Evolutionary conservation across 371 early-diverging fungal species (phyloP).

Genomic region (Funneliformis caledonium): DNA sequence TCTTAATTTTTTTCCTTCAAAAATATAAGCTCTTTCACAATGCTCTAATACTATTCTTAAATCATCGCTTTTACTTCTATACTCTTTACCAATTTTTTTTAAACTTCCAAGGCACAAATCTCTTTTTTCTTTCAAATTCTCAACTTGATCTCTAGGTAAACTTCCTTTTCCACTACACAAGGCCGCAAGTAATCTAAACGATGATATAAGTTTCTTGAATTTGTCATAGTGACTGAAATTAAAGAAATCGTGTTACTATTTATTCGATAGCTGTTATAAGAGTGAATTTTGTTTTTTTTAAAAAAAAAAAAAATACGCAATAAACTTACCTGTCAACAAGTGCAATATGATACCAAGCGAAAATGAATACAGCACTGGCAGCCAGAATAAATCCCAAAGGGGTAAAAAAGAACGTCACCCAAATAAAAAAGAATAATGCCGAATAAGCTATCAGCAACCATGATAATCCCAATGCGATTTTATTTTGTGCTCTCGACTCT

Average conservation of each 20-base stretch:
- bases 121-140: conserved; percentile 20
- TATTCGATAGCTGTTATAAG: neutral
- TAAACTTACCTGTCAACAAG: conserved; percentile 37
- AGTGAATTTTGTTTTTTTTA: neutral
- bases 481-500: conserved; percentile 60
- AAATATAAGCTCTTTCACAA: neutral
- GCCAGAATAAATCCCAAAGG: conserved; percentile 26
- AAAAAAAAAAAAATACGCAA: neutral
- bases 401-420: conserved; percentile 28
- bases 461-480: conserved; percentile 43
- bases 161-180: conserved; percentile 24
- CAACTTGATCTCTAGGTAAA: conserved; percentile 17
- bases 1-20: neutral
- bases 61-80: conserved; percentile 38
- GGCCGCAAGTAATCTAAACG: conserved; percentile 31
- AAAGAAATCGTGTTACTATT: neutral
- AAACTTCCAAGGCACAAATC: conserved; percentile 1
- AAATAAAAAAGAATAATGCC: conserved; percentile 23
- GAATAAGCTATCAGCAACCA: conserved; percentile 27
- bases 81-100: conserved; percentile 16
- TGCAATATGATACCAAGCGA: conserved; percentile 39
- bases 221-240: conserved; percentile 36
- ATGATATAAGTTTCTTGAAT: conserved; percentile 36
- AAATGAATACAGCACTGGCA: conserved; percentile 15
- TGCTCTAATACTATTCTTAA: conserved; percentile 26